Percentiles rank a stretch among this genome's conserved stretches.
Evolutionary conservation across 2,329 filamentous ascomycete genomes (phyloP).

Genomic region (Fusarium denticulatum): DNA sequence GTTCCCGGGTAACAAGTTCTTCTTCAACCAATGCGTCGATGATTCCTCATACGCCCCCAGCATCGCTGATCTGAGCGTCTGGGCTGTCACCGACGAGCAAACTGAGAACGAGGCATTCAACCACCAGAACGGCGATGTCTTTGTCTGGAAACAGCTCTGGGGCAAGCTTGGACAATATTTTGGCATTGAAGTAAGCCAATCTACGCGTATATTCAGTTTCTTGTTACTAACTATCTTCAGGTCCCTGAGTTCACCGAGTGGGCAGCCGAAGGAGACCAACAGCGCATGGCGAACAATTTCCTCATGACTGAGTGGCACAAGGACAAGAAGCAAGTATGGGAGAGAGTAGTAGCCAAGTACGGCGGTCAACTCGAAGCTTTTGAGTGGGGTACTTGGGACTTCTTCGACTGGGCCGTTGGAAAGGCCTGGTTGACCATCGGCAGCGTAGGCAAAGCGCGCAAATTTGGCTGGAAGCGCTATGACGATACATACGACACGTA

Average conservation of each 20-base stretch:
- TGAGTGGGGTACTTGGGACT: constrained; percentile 34
- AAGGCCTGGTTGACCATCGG: constrained; percentile 31
- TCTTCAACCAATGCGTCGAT: constrained; percentile 18
- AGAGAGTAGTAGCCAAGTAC: constrained; percentile 24
- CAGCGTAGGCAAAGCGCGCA: constrained; percentile 24
- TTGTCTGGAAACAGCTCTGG: constrained; percentile 25
- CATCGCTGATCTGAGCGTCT: constrained; percentile 22
- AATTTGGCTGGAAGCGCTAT: constrained; percentile 31
- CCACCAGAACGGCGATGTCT: constrained; percentile 23
- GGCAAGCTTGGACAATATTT: neutral
- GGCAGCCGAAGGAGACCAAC: constrained; percentile 21
- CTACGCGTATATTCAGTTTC: too few relatives aligned
- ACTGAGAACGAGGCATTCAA: constrained; percentile 28
- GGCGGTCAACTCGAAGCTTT: constrained; percentile 25
- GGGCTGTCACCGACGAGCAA: constrained; percentile 13
- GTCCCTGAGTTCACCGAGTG: constrained; percentile 16
- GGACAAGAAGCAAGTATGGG: constrained; percentile 29
- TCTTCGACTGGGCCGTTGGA: constrained; percentile 34
- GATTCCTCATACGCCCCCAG: constrained; percentile 28
- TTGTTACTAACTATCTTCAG: neutral
- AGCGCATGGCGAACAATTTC: constrained; percentile 28
- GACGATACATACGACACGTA: constrained; percentile 31
- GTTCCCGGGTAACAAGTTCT: constrained; percentile 31
- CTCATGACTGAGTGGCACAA: constrained; percentile 29
- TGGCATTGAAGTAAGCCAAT: constrained; percentile 1